Base-by-base conservation (phyloP, 2,329 filamentous ascomycete species). In the Fusarium setosum region DNA sequence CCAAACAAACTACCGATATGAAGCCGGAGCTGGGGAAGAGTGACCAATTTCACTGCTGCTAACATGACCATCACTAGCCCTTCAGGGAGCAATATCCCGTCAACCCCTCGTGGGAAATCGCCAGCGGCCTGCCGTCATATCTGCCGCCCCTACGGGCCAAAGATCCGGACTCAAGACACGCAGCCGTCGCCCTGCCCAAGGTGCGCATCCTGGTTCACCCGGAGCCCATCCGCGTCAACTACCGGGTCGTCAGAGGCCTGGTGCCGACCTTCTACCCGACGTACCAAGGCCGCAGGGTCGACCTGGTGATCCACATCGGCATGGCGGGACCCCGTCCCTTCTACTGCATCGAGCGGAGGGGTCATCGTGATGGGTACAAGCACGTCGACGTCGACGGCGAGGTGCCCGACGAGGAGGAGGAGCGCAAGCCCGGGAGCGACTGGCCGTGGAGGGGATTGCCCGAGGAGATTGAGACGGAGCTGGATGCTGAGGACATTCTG, bases 91-190 rank as follows among this genome's bases (percentile, higher is more conserved):
- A 90, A 41, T 89, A 90, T 73, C 87, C 89, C 24, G 80, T 90
- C 60, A 97, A 97, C 74, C 92, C 93, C 9, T 93, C 93, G 4
- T 94, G 88, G 85, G 86, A 94, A 73, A 94, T 97, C 73, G 88
- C 91, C 47, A 84, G 82, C 23, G 82, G 81, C 18, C 86, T 96
- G n/a, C 90, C 92, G 4, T 76, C 84, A 3, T 84, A 86, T 68
- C 84, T 94, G 6, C 86, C 88, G 3, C 79, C 83, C 1, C 75
- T 82, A 13, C 78, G 80, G 49, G 75, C 76, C 65, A 85, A 83
- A 72, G 76, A 79, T 63, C 68, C 72, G 56, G 64, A 71, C 49
- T 71, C 73, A 26, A 68, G 73, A 42, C 45, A 66, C 55, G 73
- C 68, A 20, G 73, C 68, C 24, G 59, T 48, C 55, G 69, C 76